Percentiles rank a stretch among this genome's conserved stretches.
Evolutionary conservation across 106 monocot genomes (phyloP).

Genomic region (Platanthera guangdongensis): DNA sequence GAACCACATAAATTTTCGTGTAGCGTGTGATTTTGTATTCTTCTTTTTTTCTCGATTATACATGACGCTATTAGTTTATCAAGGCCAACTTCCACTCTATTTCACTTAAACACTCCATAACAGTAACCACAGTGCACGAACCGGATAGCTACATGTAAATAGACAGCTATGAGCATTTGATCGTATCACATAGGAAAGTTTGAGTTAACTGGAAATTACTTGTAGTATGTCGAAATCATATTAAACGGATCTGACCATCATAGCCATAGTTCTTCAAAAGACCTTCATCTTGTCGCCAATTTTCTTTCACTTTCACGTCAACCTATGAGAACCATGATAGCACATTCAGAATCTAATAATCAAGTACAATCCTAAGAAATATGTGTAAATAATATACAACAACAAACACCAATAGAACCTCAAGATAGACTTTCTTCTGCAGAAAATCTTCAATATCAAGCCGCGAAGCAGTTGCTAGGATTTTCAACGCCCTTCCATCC

Average conservation of each 20-base stretch:
- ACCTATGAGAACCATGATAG: conserved; percentile 31
- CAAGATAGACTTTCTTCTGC: conserved; percentile 86
- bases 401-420: conserved; percentile 31
- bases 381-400: background rate
- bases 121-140: background rate
- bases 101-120: no score
- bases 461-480: conserved; percentile 91
- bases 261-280: conserved; percentile 81
- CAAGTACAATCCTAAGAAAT: background rate
- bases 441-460: conserved; percentile 94
- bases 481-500: conserved; percentile 91
- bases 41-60: no score
- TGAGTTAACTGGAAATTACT: background rate
- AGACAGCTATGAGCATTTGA: background rate
- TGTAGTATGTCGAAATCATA: conserved; percentile 15
- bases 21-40: no score
- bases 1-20: no score
- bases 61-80: no score
- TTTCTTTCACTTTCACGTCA: conserved; percentile 83
- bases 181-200: background rate
- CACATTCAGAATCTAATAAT: conserved; percentile 1
- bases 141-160: background rate
- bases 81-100: no score
- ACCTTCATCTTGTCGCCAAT: conserved; percentile 85
- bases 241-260: conserved; percentile 56